These are phyloP conservation scores for Cymbopogon flexuosus DNA, from an alignment of 202 grass and related monocot species.

Conservation along the genomic window DNA sequence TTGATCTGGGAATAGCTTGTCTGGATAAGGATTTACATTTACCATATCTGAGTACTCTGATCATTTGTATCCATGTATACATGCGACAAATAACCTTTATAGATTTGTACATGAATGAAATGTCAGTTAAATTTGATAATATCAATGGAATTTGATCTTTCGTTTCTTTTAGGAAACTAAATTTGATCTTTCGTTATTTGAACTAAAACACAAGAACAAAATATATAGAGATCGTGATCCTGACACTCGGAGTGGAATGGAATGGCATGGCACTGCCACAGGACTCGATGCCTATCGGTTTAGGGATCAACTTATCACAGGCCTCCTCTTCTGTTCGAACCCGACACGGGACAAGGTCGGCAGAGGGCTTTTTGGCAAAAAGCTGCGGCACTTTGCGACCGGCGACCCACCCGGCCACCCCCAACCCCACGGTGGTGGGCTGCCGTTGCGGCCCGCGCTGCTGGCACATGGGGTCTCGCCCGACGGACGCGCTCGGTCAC, in stretches of 20 bases:
- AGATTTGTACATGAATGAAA: background rate
- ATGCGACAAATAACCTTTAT: background rate
- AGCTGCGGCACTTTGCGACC: slow-evolving; percentile 28
- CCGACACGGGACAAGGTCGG: slow-evolving; percentile 28
- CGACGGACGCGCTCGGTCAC: background rate
- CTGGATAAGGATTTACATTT: background rate
- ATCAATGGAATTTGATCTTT: background rate
- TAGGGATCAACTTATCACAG: background rate
- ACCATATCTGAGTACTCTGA: background rate
- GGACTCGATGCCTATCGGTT: background rate
- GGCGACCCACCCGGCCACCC: background rate
- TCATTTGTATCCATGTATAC: too few species aligned
- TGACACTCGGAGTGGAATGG: background rate
- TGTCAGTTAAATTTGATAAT: background rate
- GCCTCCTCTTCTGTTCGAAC: background rate
- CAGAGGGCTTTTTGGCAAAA: slow-evolving; percentile 33
- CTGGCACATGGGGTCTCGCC: background rate
- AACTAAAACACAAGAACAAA: background rate
- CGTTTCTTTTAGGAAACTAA: background rate
- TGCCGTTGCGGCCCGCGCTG: background rate
- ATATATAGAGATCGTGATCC: background rate
- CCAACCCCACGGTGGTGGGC: background rate
- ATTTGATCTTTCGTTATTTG: background rate
- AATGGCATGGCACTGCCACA: background rate
- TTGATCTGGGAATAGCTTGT: background rate